Evolutionary conservation across 1,284 basidiomycete genomes (phyloP).

Genomic region (Pholiota adiposa): DNA sequence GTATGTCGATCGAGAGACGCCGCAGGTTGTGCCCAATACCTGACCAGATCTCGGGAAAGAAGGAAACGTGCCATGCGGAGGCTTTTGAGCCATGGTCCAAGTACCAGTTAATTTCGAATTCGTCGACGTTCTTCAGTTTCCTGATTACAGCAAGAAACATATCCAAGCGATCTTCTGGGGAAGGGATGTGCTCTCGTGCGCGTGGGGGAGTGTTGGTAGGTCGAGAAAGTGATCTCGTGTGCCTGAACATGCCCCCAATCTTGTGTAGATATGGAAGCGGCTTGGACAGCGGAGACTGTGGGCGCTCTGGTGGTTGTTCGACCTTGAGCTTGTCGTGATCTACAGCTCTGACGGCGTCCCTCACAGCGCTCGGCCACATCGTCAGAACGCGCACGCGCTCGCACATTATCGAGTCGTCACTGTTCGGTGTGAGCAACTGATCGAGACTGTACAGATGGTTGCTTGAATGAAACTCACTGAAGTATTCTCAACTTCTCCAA

Average conservation of each 20-base stretch:
- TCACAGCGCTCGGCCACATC: constrained; percentile 28
- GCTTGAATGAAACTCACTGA: constrained; percentile 17
- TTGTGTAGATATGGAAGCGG: constrained; percentile 18
- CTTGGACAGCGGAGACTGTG: constrained; percentile 4
- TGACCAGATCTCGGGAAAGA: constrained; percentile 25
- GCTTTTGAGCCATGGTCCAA: constrained; percentile 20
- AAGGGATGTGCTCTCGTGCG: constrained; percentile 1
- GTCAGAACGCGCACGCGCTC: constrained; percentile 26
- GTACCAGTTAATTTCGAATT: constrained; percentile 26
- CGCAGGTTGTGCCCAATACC: constrained; percentile 19
- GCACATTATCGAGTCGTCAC: constrained; percentile 14
- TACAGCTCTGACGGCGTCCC: constrained; percentile 24
- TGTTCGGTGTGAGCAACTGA: not conserved
- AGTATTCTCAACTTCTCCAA: constrained; percentile 19
- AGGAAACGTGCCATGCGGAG: constrained; percentile 23
- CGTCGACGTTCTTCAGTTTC: constrained; percentile 20
- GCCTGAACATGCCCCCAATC: constrained; percentile 18
- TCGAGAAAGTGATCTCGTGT: constrained; percentile 10
- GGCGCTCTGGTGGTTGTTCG: constrained; percentile 1
- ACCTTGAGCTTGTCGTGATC: constrained; percentile 6
- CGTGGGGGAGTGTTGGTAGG: constrained; percentile 1
- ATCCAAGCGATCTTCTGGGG: constrained; percentile 17
- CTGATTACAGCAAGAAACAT: constrained; percentile 20
- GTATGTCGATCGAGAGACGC: constrained; percentile 23
- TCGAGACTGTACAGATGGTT: not conserved